Evolutionary conservation across 1,139 yeast genomes (phyloP), one percentile per base, ranked within the genome.

Genomic region (Kurtzmaniella quercitrusa): DNA sequence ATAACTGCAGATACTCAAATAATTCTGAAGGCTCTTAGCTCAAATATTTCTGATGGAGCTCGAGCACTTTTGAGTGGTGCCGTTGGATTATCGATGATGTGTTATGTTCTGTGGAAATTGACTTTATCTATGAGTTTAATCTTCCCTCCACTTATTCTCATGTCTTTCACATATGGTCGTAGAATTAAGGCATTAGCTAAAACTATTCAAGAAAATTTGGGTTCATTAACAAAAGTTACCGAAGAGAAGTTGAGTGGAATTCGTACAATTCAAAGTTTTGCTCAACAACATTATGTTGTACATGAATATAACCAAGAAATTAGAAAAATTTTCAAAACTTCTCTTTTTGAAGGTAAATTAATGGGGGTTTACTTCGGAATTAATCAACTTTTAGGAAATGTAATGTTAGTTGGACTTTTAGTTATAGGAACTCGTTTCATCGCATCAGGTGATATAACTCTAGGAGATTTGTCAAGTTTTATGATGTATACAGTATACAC

Each of bases 401-500:
- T 81, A 39, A 84, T 94, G 14, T 79, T 93, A 47, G 66, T 91
- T 42, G 81, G 90, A 1, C 77, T 93, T 15, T 71, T 91, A 41
- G 83, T 85, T 2, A 77, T 86, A 44, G 98, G 98, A 17, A 86
- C 96, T 1, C 76, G 81, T 45, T 70, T 91, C 55, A 95, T 93
- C 12, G 70, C 82, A 36, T 65, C 70, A 41, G 93, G 95, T 1
- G 69, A 79, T 23, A 70, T 91, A 60, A 76, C 95, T 0, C 77
- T 90, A 44, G 98, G 98, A 51, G 96, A 88, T 60, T 73, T 91
- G 44, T 87, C 97, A 12, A 89, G 96, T 31, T 91, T 88, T 62
- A 85, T 91, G 83, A 81, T 93, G 77, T 91, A 91, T 63, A 93
- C 96, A 0, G 91, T 90, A 37, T 91, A 88, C 59, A 88, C 97